A percentile compares a stretch with the other conserved stretches of the same genome.
Evolutionary conservation across 768 basidiomycete species (phyloP).

Genomic region (Termitomyces titanicus): DNA sequence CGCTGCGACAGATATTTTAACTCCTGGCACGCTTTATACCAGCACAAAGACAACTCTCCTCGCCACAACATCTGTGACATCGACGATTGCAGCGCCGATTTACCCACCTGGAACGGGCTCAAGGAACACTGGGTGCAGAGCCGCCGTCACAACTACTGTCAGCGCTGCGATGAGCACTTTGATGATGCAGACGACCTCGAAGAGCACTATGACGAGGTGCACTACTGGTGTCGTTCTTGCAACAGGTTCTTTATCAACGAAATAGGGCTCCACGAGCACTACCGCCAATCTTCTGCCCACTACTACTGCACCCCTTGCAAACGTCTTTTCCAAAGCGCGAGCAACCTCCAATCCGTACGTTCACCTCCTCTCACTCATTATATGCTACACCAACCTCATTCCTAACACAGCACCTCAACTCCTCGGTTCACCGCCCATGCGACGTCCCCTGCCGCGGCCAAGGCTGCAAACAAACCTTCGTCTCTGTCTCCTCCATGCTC

Average conservation of each 20-base stretch:
- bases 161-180: conserved; percentile 45
- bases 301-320: conserved; percentile 44
- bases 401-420: conserved; percentile 43
- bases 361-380: neutral
- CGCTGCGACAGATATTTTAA: conserved; percentile 38
- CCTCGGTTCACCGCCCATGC: conserved; percentile 43
- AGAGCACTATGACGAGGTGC: conserved; percentile 35
- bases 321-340: conserved; percentile 37
- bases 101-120: conserved; percentile 32
- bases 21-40: conserved; percentile 20
- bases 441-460: conserved; percentile 31
- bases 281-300: conserved; percentile 36
- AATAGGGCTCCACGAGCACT: conserved; percentile 42
- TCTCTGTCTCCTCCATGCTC: conserved; percentile 50
- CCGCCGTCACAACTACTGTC: conserved; percentile 48
- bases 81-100: conserved; percentile 42
- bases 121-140: conserved; percentile 53
- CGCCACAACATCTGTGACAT: conserved; percentile 48
- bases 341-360: conserved; percentile 28
- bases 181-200: conserved; percentile 25
- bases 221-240: conserved; percentile 43
- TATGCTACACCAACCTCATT: neutral
- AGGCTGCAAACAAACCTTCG: conserved; percentile 45
- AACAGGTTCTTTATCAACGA: conserved; percentile 36
- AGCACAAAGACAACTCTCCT: conserved; percentile 33